A percentile compares a stretch with the other conserved stretches of the same genome.
These are phyloP conservation scores for Magnolia changhungtana DNA, from an alignment of 164 flowering plant genomes.

Conservation along the genomic window DNA sequence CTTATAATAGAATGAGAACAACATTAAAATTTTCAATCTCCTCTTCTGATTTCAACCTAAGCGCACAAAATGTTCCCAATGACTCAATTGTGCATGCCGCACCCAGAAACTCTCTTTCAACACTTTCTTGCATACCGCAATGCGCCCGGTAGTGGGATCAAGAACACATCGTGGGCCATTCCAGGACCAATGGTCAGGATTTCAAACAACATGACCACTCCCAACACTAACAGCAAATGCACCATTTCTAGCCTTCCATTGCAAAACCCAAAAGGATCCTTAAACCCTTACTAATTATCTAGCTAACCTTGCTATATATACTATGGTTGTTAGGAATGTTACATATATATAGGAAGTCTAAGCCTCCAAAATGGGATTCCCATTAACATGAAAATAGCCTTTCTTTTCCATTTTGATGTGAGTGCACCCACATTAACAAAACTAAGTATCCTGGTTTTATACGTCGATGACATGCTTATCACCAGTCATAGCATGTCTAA, in stretches of 20 bases:
- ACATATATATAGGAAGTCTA: no score
- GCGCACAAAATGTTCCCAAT: conserved; percentile 24
- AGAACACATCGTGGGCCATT: conserved; percentile 20
- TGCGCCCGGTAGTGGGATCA: conserved; percentile 24
- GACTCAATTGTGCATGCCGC: conserved; percentile 27
- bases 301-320: no score
- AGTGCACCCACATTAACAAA: no score
- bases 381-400: no score
- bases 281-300: background rate
- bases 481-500: no score
- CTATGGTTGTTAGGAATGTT: no score
- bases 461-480: no score
- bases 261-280: background rate
- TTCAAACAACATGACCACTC: conserved; percentile 5
- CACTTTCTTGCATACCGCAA: conserved; percentile 28
- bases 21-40: no score
- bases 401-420: no score
- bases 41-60: conserved; percentile 19
- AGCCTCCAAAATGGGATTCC: no score
- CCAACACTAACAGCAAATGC: background rate
- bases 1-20: no score
- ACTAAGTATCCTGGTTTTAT: no score
- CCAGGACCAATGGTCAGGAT: conserved; percentile 13
- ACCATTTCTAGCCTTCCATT: conserved; percentile 5
- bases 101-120: conserved; percentile 20